Evolutionary conservation across 306 rosid species (phyloP).

Genomic region (Vigna reflexopilosa): DNA sequence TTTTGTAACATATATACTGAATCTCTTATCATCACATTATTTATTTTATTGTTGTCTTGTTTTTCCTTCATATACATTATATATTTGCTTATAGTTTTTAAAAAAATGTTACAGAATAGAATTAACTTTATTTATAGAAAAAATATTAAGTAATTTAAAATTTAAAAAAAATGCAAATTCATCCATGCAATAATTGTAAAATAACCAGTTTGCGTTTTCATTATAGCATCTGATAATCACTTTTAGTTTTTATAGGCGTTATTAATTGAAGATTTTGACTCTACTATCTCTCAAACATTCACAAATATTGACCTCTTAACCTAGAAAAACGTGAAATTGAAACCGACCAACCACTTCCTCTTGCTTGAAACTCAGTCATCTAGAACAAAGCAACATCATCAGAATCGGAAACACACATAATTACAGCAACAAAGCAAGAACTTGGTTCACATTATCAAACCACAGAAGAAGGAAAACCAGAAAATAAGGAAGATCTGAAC

Average conservation of each 20-base stretch:
- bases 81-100: too few species aligned
- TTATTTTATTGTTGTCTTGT: too few species aligned
- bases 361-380: slow-evolving; percentile 7
- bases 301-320: neutral
- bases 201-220: neutral
- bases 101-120: too few species aligned
- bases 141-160: too few species aligned
- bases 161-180: neutral
- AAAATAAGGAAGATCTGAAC: neutral
- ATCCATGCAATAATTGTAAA: too few species aligned
- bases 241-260: neutral
- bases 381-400: neutral
- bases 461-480: neutral
- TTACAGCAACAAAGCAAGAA: neutral
- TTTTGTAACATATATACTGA: too few species aligned
- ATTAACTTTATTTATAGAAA: too few species aligned
- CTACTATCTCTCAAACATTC: neutral
- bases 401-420: slow-evolving; percentile 5
- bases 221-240: neutral
- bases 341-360: neutral
- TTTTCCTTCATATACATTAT: too few species aligned
- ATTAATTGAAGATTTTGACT: neutral
- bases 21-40: too few species aligned
- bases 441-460: neutral
- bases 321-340: neutral